Conservation (phyloP, 495 filamentous ascomycete genomes). For the Clavariopsis aquatica region DNA sequence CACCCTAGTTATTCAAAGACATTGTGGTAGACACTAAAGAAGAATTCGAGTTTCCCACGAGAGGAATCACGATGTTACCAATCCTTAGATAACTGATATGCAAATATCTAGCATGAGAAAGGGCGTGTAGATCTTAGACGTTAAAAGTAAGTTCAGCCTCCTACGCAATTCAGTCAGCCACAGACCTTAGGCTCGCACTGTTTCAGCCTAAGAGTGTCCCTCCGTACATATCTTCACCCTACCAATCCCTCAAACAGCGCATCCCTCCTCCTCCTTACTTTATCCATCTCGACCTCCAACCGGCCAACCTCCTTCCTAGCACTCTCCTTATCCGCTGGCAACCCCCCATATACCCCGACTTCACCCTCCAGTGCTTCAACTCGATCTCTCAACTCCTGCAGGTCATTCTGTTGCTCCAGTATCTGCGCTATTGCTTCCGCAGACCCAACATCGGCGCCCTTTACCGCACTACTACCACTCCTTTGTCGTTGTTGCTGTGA, state of each 20-base stretch:
- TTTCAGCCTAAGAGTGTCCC: neutral
- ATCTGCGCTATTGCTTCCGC: conserved; percentile 57
- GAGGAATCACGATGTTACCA: too few relatives aligned
- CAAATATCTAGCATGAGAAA: too few relatives aligned
- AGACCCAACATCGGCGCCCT: conserved; percentile 2
- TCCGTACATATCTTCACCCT: conserved; percentile 1
- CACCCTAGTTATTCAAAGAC: too few relatives aligned
- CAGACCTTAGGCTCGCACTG: neutral
- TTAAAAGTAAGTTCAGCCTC: too few relatives aligned
- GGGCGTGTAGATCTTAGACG: too few relatives aligned
- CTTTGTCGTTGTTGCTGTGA: conserved; percentile 5
- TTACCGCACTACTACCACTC: conserved; percentile 27
- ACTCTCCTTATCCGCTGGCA: conserved; percentile 68
- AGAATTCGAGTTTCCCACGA: too few relatives aligned
- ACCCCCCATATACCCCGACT: conserved; percentile 61
- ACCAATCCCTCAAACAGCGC: conserved; percentile 64
- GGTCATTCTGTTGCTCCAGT: conserved; percentile 57
- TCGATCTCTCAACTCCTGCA: conserved; percentile 51
- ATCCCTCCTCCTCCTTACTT: conserved; percentile 62
- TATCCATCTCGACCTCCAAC: conserved; percentile 60
- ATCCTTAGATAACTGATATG: too few relatives aligned
- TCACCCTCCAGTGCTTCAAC: conserved; percentile 61
- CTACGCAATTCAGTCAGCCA: neutral
- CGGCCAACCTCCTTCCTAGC: conserved; percentile 67
- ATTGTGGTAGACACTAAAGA: too few relatives aligned